Evolutionary conservation across 768 basidiomycete genomes (phyloP), one percentile per base, ranked within the genome.

Genomic region (Russula sp.): DNA sequence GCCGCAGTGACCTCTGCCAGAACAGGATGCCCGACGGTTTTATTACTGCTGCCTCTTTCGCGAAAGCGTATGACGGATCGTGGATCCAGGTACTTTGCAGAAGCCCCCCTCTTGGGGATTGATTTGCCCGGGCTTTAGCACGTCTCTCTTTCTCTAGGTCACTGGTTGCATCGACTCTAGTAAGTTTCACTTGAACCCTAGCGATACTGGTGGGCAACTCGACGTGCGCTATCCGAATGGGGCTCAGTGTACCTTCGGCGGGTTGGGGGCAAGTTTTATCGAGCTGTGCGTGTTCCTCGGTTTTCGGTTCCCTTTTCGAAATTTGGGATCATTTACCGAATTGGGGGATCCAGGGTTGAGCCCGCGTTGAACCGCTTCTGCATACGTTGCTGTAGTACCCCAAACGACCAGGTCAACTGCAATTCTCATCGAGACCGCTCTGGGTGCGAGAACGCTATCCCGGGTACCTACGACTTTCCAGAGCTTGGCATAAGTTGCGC

Each of bases 201-300:
- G 61, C 49, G 79, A 82, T 45, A 71, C 73, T 5, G 81, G 80
- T 7, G 80, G 81, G 10, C 80, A 82, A 65, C 75, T 80, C 60
- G 81, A 81, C 52, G 72, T 76, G 46, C 75, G 80, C 25, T 81
- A 75, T 66, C 81, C 79, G 1, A 76, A 81, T 53, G 80, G 80
- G n/a, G 80, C 81, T 22, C 77, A 79, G 52, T 81, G 81, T 69
- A 73, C 74, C 3, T 81, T 77, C 60, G 80, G 81, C 45, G 80
- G 80, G 5, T 77, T 75, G 47, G 79, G 75, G 6, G 78, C 79
- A 42, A 81, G 80, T 59, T 81, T 82, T 61, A 80, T 81, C 42
- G 74, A 81, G 67, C 73, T 75, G 81, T 81, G 60, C 66, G 79
- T 70, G 14, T 18, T 41, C 42, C 34, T 38, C 36, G 10, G 2